These are phyloP conservation scores for Blastobotrys capitulatus DNA, from an alignment of 1,139 yeast genomes.

Conservation along the genomic window DNA sequence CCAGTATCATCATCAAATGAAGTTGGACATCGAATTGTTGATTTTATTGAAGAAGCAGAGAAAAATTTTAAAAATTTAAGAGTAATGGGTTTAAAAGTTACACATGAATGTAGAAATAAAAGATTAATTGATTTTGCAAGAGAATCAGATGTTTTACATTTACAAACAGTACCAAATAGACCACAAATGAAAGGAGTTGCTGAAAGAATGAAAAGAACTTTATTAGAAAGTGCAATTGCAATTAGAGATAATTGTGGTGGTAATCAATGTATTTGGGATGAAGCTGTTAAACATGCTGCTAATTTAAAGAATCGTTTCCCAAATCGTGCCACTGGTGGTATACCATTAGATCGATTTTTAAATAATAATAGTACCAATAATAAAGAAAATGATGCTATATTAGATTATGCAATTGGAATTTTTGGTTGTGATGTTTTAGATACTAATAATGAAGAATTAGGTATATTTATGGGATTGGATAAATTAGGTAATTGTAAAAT, in stretches of 20 bases:
- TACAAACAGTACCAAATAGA: conserved; percentile 10
- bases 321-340: conserved; percentile 7
- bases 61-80: background rate
- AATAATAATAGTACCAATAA: background rate
- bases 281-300: conserved; percentile 7
- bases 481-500: background rate
- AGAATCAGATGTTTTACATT: conserved; percentile 8
- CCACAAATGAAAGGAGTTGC: conserved; percentile 13
- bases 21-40: conserved; percentile 8
- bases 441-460: background rate
- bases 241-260: background rate
- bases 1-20: conserved; percentile 9
- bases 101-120: conserved; percentile 11
- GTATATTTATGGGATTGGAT: conserved; percentile 4
- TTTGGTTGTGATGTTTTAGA: conserved; percentile 6
- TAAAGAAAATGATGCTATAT: background rate
- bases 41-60: conserved; percentile 8
- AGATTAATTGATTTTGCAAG: conserved; percentile 9
- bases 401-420: background rate
- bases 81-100: conserved; percentile 11
- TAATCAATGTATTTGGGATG: conserved; percentile 7
- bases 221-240: conserved; percentile 8
- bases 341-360: conserved; percentile 8
- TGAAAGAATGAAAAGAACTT: conserved; percentile 10
- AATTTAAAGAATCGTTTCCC: conserved; percentile 6